These are phyloP conservation scores for Kluyveromyces dobzhanskii DNA, from an alignment of 805 yeast species.

Conservation along the genomic window DNA sequence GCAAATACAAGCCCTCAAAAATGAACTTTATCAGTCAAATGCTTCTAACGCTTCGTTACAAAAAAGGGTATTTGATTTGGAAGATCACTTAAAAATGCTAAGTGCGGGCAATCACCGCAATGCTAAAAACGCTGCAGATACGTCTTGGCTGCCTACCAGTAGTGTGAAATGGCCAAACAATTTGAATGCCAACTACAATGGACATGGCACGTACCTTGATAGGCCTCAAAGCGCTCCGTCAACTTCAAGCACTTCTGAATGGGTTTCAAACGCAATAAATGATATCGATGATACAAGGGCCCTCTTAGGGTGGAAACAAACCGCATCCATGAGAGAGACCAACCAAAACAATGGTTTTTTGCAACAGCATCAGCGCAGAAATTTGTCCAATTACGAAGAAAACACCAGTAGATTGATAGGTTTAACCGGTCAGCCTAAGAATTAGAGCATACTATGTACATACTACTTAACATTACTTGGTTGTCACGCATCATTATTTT, in stretches of 20 bases:
- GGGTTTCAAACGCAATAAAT: not conserved
- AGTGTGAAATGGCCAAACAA: not conserved
- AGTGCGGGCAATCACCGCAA: not conserved
- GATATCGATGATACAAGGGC: constrained; percentile 7
- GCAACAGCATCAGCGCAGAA: constrained; percentile 3
- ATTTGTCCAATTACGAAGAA: constrained; percentile 13
- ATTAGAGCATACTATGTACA: too few species aligned
- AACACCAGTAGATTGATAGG: constrained; percentile 10
- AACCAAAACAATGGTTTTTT: not conserved
- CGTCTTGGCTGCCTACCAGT: not conserved
- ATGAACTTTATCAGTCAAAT: constrained; percentile 12
- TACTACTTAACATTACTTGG: too few species aligned
- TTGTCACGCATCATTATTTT: too few species aligned
- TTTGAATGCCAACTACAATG: not conserved
- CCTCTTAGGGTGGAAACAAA: constrained; percentile 5
- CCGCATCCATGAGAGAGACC: not conserved
- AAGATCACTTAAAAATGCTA: constrained; percentile 8
- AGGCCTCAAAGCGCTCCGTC: constrained; percentile 4
- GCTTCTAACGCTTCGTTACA: constrained; percentile 11
- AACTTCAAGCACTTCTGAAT: constrained; percentile 5
- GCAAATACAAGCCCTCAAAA: constrained; percentile 13
- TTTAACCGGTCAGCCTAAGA: not conserved
- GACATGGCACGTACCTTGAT: not conserved
- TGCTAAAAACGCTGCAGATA: not conserved
- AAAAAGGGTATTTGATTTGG: constrained; percentile 11